Percentiles rank a stretch among this genome's conserved stretches.
phyloP scores from a whole-genome alignment of 305 asterid species.

The Ajuga reptans region DNA sequence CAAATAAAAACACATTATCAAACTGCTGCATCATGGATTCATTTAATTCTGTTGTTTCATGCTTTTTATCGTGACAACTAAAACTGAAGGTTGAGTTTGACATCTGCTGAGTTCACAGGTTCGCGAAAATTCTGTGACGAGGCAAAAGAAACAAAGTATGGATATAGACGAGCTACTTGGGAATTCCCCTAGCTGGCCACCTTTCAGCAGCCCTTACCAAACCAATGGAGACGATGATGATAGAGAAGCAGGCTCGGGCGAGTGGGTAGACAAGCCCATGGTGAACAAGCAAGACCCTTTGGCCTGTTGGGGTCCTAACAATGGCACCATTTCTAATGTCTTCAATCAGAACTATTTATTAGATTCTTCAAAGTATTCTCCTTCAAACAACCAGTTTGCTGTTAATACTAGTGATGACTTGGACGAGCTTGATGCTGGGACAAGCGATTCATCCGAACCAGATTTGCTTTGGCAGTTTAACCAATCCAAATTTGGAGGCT shows the following conservation, averaged over 20 bases:
- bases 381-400: constrained; percentile 30
- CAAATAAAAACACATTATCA: neutral
- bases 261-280: constrained; percentile 97
- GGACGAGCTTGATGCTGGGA: constrained; percentile 59
- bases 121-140: constrained; percentile 34
- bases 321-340: constrained; percentile 30
- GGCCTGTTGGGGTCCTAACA: constrained; percentile 34
- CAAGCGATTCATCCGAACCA: constrained; percentile 66
- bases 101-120: constrained; percentile 32
- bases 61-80: neutral
- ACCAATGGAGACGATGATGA: constrained; percentile 44
- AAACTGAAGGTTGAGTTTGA: neutral
- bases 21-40: neutral
- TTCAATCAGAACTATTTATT: constrained; percentile 36
- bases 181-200: constrained; percentile 81
- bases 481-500: constrained; percentile 40
- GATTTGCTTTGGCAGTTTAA: constrained; percentile 65
- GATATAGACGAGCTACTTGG: constrained; percentile 78
- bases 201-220: constrained; percentile 31
- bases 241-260: constrained; percentile 55
- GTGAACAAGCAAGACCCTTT: constrained; percentile 78
- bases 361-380: constrained; percentile 32
- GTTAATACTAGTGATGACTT: constrained; percentile 36
- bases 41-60: neutral
- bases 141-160: constrained; percentile 58